Percentiles rank a stretch among this genome's conserved stretches.
phyloP scores from a whole-genome alignment of 768 basidiomycete species.

The Suillus variegatus region DNA sequence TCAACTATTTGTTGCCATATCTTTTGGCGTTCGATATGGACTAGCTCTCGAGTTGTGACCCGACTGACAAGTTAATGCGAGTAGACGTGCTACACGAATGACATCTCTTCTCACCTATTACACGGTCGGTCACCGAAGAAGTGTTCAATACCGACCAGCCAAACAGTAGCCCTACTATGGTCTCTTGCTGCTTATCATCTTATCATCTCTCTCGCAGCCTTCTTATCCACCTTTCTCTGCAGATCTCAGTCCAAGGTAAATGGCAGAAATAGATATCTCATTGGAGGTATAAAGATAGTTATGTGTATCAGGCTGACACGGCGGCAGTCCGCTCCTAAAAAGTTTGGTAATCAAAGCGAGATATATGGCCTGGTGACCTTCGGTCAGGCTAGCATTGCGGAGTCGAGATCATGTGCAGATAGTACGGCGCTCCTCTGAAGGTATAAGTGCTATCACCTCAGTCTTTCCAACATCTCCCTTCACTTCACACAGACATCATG shows the following conservation, averaged over 20 bases:
- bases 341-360: not conserved
- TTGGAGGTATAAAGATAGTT: not conserved
- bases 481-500: slow-evolving; percentile 15
- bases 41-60: too few relatives aligned
- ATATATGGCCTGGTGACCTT: not conserved
- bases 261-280: too few relatives aligned
- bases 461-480: not conserved
- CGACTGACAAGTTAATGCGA: too few relatives aligned
- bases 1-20: too few relatives aligned
- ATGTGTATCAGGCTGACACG: not conserved
- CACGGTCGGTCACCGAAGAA: not conserved
- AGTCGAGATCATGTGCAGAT: not conserved
- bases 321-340: not conserved
- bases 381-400: not conserved
- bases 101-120: not conserved
- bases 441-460: not conserved
- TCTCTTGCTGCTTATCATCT: not conserved
- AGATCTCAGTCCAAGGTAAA: too few relatives aligned
- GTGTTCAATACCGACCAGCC: not conserved
- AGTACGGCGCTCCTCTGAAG: not conserved
- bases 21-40: too few relatives aligned
- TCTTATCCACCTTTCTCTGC: too few relatives aligned
- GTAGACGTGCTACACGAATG: not conserved
- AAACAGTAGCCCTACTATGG: not conserved
- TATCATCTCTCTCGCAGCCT: too few relatives aligned